Evolutionary conservation across 2,329 filamentous ascomycete species (phyloP).

Genomic region (Cladosporium sp.): DNA sequence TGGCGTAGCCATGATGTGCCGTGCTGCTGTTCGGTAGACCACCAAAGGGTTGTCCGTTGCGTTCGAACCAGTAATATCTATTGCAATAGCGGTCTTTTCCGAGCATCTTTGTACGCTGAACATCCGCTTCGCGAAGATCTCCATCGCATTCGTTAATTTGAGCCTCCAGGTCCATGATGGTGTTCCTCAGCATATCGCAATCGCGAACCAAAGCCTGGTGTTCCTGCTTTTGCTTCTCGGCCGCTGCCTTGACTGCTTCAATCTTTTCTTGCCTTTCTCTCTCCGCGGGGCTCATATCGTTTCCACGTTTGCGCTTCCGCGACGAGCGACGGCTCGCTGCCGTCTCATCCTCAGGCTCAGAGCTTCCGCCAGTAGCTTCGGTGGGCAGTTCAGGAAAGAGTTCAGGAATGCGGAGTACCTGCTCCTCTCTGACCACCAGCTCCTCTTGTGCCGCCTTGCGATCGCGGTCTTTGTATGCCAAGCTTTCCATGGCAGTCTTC

Average conservation of each 20-base stretch:
- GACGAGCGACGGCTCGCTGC: constrained; percentile 18
- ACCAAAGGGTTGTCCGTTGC: constrained; percentile 94
- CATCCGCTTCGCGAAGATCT: constrained; percentile 89
- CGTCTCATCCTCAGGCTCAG: constrained; percentile 64
- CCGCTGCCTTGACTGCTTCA: constrained; percentile 40
- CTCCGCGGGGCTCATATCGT: constrained; percentile 53
- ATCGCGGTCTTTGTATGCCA: constrained; percentile 37
- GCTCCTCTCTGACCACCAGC: constrained; percentile 28
- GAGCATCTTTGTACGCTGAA: constrained; percentile 79
- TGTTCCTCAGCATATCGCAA: constrained; percentile 79
- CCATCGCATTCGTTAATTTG: constrained; percentile 83
- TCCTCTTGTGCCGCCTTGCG: constrained; percentile 38
- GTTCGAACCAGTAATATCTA: constrained; percentile 98
- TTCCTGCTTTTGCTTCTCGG: constrained; percentile 68
- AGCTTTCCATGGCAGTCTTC: constrained; percentile 53
- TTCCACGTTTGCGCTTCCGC: constrained; percentile 44
- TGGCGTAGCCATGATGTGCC: constrained; percentile 80
- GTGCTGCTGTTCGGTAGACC: constrained; percentile 87
- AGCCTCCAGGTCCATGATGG: constrained; percentile 75
- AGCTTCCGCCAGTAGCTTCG: constrained; percentile 56
- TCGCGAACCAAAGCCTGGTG: constrained; percentile 83
- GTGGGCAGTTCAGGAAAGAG: neutral
- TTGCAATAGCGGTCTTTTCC: constrained; percentile 98
- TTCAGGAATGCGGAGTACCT: constrained; percentile 34
- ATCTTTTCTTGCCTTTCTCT: constrained; percentile 58